Conservation (phyloP, 208 protist species). For the Acanthamoeba lugdunensis region DNA sequence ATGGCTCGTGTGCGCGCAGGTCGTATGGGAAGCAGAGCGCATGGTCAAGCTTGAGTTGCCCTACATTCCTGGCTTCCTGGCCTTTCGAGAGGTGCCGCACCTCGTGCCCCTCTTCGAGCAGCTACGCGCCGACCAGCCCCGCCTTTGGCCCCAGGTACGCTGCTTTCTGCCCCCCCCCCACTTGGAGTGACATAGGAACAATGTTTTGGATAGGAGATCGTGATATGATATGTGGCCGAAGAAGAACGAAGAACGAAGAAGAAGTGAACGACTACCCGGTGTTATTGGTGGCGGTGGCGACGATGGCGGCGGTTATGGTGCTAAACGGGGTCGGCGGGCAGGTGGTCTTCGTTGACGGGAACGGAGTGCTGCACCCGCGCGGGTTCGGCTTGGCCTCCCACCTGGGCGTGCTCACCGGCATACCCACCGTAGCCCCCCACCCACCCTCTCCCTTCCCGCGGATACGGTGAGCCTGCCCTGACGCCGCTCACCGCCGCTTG, state of each 20-base stretch:
- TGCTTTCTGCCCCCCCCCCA: neutral
- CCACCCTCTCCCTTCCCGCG: neutral
- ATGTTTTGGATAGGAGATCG: too few species aligned
- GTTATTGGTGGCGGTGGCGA: too few species aligned
- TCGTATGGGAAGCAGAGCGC: conserved; percentile 82
- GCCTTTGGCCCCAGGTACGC: conserved; percentile 79
- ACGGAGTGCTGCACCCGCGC: conserved; percentile 93
- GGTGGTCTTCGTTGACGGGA: conserved; percentile 94
- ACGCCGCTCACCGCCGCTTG: too few species aligned
- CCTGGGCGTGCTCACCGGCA: conserved; percentile 90
- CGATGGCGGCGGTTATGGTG: too few species aligned
- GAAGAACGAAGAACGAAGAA: too few species aligned
- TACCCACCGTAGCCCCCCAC: conserved; percentile 92
- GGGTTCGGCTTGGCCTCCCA: conserved; percentile 94
- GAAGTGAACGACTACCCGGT: too few species aligned
- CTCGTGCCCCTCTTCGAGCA: conserved; percentile 79
- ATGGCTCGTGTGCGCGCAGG: conserved; percentile 40
- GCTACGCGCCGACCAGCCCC: conserved; percentile 74
- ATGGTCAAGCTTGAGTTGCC: conserved; percentile 86
- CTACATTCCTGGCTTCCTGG: conserved; percentile 95
- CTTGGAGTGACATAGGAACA: neutral
- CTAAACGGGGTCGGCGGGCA: conserved; percentile 68
- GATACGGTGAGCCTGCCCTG: neutral
- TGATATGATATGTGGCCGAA: too few species aligned
- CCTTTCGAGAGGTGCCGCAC: conserved; percentile 92